These are phyloP conservation scores for Clonostachys rosea DNA, from an alignment of 2,329 filamentous ascomycete genomes.

Conservation along the genomic window DNA sequence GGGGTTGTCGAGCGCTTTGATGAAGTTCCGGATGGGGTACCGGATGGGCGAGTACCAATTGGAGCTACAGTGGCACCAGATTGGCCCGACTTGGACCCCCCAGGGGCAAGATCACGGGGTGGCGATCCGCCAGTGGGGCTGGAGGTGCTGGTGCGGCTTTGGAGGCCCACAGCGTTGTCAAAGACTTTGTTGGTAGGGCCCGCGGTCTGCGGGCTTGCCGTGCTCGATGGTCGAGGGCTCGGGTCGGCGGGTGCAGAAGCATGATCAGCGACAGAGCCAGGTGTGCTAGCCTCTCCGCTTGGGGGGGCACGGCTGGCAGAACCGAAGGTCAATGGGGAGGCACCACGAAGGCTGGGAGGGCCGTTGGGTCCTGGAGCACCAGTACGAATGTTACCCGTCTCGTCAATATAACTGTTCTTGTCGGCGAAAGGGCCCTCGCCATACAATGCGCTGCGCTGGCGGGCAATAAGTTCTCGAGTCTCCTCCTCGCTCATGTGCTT, in stretches of 20 bases:
- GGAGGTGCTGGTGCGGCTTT: slow-evolving; percentile 79
- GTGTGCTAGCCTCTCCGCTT: slow-evolving; percentile 27
- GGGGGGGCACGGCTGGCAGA: slow-evolving; percentile 36
- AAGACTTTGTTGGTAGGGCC: slow-evolving; percentile 53
- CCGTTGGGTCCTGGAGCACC: slow-evolving; percentile 63
- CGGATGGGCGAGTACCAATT: slow-evolving; percentile 83
- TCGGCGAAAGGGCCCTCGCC: slow-evolving; percentile 70
- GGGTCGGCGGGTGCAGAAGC: slow-evolving; percentile 43
- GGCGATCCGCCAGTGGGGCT: slow-evolving; percentile 77
- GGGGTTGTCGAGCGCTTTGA: slow-evolving; percentile 83
- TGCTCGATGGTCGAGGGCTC: slow-evolving; percentile 74
- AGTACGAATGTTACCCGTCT: slow-evolving; percentile 57
- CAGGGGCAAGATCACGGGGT: slow-evolving; percentile 56
- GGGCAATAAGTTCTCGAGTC: slow-evolving; percentile 90
- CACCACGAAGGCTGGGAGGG: slow-evolving; percentile 62
- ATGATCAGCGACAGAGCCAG: slow-evolving; percentile 30
- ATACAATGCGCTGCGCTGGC: slow-evolving; percentile 92
- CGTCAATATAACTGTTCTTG: slow-evolving; percentile 62
- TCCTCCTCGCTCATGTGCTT: slow-evolving; percentile 96
- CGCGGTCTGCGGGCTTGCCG: slow-evolving; percentile 72
- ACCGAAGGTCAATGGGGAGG: slow-evolving; percentile 78
- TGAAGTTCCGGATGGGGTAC: slow-evolving; percentile 44
- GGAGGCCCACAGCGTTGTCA: slow-evolving; percentile 46
- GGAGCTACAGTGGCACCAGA: slow-evolving; percentile 71
- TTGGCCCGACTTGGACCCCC: slow-evolving; percentile 45